Base-by-base conservation (phyloP, 805 yeast genomes). In the Tetrapisispora iriomotensis region DNA sequence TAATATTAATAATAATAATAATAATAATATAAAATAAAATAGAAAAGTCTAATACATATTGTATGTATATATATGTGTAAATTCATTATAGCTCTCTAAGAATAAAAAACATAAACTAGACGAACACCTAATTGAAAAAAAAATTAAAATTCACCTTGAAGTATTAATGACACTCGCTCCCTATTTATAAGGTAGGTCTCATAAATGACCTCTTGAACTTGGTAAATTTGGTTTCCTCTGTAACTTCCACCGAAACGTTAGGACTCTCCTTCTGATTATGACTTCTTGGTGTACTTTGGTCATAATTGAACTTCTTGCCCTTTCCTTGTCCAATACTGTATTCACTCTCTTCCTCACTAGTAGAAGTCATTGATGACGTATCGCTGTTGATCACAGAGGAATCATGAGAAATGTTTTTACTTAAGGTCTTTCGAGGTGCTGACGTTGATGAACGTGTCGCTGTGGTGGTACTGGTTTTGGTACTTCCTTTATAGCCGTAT, bases 401-500 rank as follows among this genome's bases (percentile, higher is more conserved):
- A 5, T 21, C 38, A 12, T 24, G 23, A 2, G 38, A 37, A 10
- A 25, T 6, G 4, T 37, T 37, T 26, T 20, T 37, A 2, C 15
- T 21, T 18, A 23, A 29, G 6, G 12, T 8, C 3, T 3, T 12
- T 9, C 28, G 27, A 3, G 30, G 15, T 4, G 13, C 3, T n/a
- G n/a, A n/a, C n/a, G n/a, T n/a, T n/a, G n/a, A n/a, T n/a, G n/a
- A n/a, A n/a, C n/a, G n/a, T n/a, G n/a, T n/a, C n/a, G n/a, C n/a
- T n/a, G n/a, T n/a, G n/a, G n/a, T n/a, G n/a, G n/a, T n/a, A n/a
- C n/a, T n/a, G n/a, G n/a, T n/a, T n/a, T n/a, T n/a, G n/a, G n/a
- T n/a, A n/a, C n/a, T n/a, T n/a, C 44, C 45, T 26, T 39, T 45
- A n/a, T 44, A 47, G 5, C 58, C 56, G 25, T 57, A 57, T 1